Conservation (phyloP, 164 flowering plant species). For the Litsea cubeba region DNA sequence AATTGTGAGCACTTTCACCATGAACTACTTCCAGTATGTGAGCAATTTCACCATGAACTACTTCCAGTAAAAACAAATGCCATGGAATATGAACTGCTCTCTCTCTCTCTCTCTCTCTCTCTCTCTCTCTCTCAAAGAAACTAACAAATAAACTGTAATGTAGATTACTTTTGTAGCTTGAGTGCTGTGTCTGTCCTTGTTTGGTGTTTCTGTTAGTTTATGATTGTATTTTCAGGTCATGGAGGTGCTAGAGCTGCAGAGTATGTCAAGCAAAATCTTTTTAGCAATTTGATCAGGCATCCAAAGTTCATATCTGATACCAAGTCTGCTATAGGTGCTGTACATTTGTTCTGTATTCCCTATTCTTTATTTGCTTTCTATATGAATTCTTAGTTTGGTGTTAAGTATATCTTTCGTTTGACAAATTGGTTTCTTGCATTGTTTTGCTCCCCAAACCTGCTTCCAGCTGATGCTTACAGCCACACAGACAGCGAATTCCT, state of each 20-base stretch:
- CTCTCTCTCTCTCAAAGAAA: too few species aligned
- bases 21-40: too few species aligned
- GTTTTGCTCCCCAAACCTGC: not conserved
- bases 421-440: not conserved
- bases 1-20: too few species aligned
- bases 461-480: constrained; percentile 85
- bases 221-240: constrained; percentile 53
- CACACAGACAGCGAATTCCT: constrained; percentile 91
- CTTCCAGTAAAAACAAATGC: too few species aligned
- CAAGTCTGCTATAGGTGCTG: constrained; percentile 84
- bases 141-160: too few species aligned
- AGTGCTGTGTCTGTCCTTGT: too few species aligned
- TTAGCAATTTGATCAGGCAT: constrained; percentile 86
- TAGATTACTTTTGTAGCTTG: too few species aligned
- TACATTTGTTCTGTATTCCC: not conserved
- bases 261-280: constrained; percentile 86
- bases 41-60: too few species aligned
- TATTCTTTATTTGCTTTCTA: not conserved
- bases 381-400: not conserved
- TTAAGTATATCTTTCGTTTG: not conserved
- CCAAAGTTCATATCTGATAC: constrained; percentile 94
- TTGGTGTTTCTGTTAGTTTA: not conserved
- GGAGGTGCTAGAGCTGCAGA: constrained; percentile 99
- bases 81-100: too few species aligned
- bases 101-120: too few species aligned